Percentiles rank a stretch among this genome's conserved stretches.
Evolutionary conservation across 73 alveolate species (phyloP).

Genomic region (Paramecium tetraurelia): DNA sequence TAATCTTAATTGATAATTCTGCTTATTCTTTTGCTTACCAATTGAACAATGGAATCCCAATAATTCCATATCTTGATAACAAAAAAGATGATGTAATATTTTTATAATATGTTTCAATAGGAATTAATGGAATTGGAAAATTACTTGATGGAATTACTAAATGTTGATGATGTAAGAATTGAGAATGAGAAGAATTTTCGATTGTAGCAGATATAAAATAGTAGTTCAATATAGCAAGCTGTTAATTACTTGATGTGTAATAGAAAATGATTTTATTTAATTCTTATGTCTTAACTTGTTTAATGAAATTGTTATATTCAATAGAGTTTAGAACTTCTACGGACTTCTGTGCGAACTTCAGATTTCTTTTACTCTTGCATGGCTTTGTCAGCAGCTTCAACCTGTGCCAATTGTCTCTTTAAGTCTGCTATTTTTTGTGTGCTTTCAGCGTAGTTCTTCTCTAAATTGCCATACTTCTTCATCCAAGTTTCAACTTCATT

Average conservation of each 20-base stretch:
- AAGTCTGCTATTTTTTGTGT: neutral
- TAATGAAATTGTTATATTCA: neutral
- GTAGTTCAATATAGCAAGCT: neutral
- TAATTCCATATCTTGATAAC: slow-evolving; percentile 86
- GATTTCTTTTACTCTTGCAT: neutral
- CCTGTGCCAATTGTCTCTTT: neutral
- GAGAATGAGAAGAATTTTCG: neutral
- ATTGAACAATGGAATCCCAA: slow-evolving; percentile 91
- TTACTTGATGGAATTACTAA: neutral
- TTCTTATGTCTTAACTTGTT: neutral
- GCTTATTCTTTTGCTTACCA: slow-evolving; percentile 80
- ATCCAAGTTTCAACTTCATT: slow-evolving; percentile 47
- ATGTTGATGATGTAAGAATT: neutral
- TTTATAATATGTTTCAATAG: neutral
- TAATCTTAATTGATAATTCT: slow-evolving; percentile 83
- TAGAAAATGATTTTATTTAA: neutral
- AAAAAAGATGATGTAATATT: slow-evolving; percentile 73
- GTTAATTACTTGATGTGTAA: neutral
- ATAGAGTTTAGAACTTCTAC: neutral
- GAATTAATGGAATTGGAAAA: neutral
- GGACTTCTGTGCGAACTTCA: slow-evolving; percentile 1
- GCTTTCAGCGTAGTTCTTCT: neutral
- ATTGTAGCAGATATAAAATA: neutral
- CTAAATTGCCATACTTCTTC: neutral
- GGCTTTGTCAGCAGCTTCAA: slow-evolving; percentile 18